Evolutionary conservation across 2,329 filamentous ascomycete genomes (phyloP).

Genomic region (Ascocoryne sarcoides): DNA sequence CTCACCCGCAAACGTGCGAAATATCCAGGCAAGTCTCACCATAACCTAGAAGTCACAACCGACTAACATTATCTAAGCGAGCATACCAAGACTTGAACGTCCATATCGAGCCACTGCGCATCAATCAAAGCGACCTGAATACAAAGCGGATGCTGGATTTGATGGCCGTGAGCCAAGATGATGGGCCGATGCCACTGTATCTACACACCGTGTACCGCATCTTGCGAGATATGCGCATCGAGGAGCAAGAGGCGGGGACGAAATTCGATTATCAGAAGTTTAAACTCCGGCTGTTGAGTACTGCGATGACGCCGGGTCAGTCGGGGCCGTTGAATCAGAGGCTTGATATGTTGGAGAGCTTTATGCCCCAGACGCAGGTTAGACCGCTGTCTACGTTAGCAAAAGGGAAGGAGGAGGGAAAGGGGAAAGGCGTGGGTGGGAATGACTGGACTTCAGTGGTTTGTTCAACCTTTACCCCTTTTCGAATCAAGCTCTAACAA

Average conservation of each 20-base stretch:
- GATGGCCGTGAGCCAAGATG: constrained; percentile 40
- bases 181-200: constrained; percentile 40
- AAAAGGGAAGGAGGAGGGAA: neutral
- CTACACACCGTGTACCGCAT: constrained; percentile 39
- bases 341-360: constrained; percentile 54
- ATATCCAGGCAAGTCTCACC: constrained; percentile 30
- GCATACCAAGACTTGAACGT: constrained; percentile 36
- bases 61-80: constrained; percentile 5
- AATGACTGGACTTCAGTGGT: constrained; percentile 21
- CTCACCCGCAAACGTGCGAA: constrained; percentile 37
- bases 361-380: constrained; percentile 37
- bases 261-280: constrained; percentile 39
- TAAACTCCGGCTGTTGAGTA: constrained; percentile 27
- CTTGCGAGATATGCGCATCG: constrained; percentile 40
- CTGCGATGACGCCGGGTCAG: constrained; percentile 41
- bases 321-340: constrained; percentile 47
- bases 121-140: constrained; percentile 41
- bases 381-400: no score
- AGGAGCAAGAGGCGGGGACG: constrained; percentile 24
- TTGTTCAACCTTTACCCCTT: neutral
- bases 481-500: no score
- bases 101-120: constrained; percentile 35
- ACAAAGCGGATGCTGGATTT: constrained; percentile 44
- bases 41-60: no score
- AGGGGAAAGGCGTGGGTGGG: neutral